Base-by-base conservation (phyloP, 306 rosid genomes). In the Hippophae gyantsensis region DNA sequence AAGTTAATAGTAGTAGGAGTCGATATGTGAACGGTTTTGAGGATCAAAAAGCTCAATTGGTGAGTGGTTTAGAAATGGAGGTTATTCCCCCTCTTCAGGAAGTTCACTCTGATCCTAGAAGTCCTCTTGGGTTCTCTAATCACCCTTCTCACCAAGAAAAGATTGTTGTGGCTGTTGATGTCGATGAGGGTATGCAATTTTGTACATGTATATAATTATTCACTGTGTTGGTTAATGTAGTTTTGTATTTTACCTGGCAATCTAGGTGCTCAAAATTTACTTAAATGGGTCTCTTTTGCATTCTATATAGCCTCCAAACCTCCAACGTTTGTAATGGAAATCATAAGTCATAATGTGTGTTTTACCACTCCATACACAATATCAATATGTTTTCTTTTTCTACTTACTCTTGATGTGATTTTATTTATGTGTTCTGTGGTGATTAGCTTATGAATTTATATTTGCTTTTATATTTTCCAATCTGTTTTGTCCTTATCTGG, bases 101-200 rank as follows among this genome's bases (percentile, higher is more conserved):
- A 32, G 38, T 32, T 32, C 51, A 57, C 8, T 18, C 72, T 38
- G 70, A 61, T 44, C 58, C 57, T 3, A 70, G 75, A 8, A 65
- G 63, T n/a, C 79, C 64, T 54, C 53, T 60, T 25, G 49, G 81
- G 27, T 77, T 76, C 50, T 65, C 61, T 26, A 73, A 79, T 64
- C 77, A 46, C 27, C 70, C 69, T 49, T 59, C 72, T 67, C 60
- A 84, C 11, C 7, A 62, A 8, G 74, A 65, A 55, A 87, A 81
- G 60, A 45, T 85, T 42, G 79, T 70, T 51, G 96, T 90, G 54
- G 97, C 97, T 6, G 97, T 90, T 54, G 97, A 90, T 46, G 81
- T 90, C 48, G 97, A 90, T 60, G 97, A 90, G 76, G 97, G 95
- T 90, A 74, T 58, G 72, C 70, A n/a, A 26, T 52, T 62, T 10